Conservation (phyloP, 352 stramenopile species). For the Phytophthora hybrid region DNA sequence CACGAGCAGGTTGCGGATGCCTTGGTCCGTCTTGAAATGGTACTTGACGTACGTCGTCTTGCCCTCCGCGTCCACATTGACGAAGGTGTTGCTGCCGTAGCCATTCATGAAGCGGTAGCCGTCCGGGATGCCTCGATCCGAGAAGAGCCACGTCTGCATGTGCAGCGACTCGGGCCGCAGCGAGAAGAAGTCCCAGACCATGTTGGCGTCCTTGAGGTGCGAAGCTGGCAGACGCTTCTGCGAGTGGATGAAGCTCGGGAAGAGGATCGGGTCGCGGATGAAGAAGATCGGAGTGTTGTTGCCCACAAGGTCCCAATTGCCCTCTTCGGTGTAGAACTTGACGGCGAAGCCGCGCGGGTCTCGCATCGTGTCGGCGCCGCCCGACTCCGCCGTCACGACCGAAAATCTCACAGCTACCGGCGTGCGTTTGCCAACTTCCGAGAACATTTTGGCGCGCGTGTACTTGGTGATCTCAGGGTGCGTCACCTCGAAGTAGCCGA, state of each 20-base stretch:
- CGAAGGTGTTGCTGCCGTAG: conserved; percentile 92
- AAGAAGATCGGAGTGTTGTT: conserved; percentile 95
- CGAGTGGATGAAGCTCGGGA: conserved; percentile 92
- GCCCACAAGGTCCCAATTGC: conserved; percentile 91
- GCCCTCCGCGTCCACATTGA: conserved; percentile 75
- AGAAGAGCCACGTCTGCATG: conserved; percentile 86
- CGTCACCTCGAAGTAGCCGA: conserved; percentile 94
- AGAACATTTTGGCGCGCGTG: conserved; percentile 89
- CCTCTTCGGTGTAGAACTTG: conserved; percentile 94
- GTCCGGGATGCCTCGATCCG: conserved; percentile 83
- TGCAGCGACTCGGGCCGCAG: conserved; percentile 86
- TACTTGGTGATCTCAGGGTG: conserved; percentile 59
- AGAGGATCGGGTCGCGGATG: conserved; percentile 91
- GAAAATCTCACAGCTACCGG: conserved; percentile 87
- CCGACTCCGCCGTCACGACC: conserved; percentile 75
- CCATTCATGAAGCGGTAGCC: conserved; percentile 90
- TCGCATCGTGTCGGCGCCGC: conserved; percentile 78
- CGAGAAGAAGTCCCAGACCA: conserved; percentile 91
- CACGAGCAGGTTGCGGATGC: conserved; percentile 76
- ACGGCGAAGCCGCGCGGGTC: conserved; percentile 89
- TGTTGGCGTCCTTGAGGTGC: conserved; percentile 82
- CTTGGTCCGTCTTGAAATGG: conserved; percentile 91
- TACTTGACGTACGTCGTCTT: conserved; percentile 89
- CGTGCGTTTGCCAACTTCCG: conserved; percentile 80
- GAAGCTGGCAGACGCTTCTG: conserved; percentile 89